Conservation (phyloP, 805 yeast genomes). For the Zygosaccharomyces lentus region DNA sequence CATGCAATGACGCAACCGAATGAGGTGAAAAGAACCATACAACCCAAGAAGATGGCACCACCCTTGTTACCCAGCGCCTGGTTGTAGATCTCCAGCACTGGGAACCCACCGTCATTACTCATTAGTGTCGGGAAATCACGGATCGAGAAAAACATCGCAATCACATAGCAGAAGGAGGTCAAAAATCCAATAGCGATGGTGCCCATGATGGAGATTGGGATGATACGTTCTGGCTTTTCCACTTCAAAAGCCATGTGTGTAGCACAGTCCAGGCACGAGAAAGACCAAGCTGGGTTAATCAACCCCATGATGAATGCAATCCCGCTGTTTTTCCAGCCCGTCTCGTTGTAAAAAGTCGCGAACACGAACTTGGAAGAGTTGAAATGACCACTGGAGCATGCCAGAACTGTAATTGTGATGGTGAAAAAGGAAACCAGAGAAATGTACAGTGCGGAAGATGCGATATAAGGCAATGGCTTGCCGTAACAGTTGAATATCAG, state of each 20-base stretch:
- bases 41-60: constrained; percentile 55
- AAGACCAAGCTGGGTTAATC: constrained; percentile 69
- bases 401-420: constrained; percentile 53
- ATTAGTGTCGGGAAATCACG: constrained; percentile 48
- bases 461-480: constrained; percentile 48
- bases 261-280: constrained; percentile 65
- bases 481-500: constrained; percentile 54
- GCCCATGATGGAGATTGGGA: constrained; percentile 64
- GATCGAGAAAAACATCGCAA: constrained; percentile 61
- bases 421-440: constrained; percentile 52
- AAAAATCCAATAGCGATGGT: constrained; percentile 65
- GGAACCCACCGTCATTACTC: constrained; percentile 53
- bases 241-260: constrained; percentile 73
- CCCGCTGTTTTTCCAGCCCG: constrained; percentile 58
- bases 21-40: constrained; percentile 52
- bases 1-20: constrained; percentile 61
- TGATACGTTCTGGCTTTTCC: constrained; percentile 51
- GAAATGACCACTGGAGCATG: constrained; percentile 52
- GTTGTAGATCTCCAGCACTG: constrained; percentile 59
- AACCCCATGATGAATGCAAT: constrained; percentile 65
- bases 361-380: constrained; percentile 56
- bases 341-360: constrained; percentile 50
- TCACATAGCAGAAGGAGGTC: constrained; percentile 52
- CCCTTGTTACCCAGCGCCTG: constrained; percentile 53
- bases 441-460: constrained; percentile 49